Evolutionary conservation across 306 rosid genomes (phyloP).

Genomic region (Inga leiocalycina): DNA sequence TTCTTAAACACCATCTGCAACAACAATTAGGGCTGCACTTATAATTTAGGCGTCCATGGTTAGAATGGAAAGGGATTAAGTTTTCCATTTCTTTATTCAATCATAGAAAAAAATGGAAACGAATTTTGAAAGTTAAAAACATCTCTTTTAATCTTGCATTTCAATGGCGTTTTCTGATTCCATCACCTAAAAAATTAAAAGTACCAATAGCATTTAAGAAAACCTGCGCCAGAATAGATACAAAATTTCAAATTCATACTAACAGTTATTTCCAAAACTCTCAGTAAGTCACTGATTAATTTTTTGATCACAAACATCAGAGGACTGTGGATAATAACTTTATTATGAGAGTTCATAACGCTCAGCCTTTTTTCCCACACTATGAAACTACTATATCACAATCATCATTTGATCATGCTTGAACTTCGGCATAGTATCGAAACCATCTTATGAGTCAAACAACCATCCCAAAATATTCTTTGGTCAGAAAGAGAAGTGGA

Average conservation of each 20-base stretch:
- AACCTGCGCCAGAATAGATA: constrained; percentile 2
- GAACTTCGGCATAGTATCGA: neutral
- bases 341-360: neutral
- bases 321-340: neutral
- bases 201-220: neutral
- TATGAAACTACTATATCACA: neutral
- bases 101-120: neutral
- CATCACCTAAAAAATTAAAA: neutral
- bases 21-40: neutral
- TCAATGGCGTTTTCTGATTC: neutral
- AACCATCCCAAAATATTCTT: constrained; percentile 3
- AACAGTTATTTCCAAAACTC: neutral
- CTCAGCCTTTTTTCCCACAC: neutral
- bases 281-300: neutral
- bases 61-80: neutral
- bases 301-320: neutral
- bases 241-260: constrained; percentile 2
- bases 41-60: neutral
- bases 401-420: neutral
- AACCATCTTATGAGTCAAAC: constrained; percentile 9
- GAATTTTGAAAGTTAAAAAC: neutral
- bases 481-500: neutral
- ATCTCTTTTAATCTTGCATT: neutral
- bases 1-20: neutral
- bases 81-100: neutral